Conservation (phyloP, 176 grass and related monocot species). For the Eragrostis curvula region DNA sequence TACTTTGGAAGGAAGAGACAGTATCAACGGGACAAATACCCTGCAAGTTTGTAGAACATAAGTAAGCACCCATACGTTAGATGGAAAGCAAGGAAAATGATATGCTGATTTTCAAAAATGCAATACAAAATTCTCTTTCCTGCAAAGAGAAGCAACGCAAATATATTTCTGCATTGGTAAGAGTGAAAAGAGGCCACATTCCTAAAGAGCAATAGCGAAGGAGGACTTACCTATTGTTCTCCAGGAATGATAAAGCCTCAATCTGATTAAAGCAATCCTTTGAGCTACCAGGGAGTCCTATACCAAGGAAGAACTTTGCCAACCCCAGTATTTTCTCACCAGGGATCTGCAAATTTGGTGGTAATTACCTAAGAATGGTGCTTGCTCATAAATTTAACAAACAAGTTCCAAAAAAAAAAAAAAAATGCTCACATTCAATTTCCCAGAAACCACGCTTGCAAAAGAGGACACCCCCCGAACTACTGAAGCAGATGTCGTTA, state of each 20-base stretch:
- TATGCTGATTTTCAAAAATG: not conserved
- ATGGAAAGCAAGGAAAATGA: slow-evolving; percentile 10
- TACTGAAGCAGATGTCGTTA: slow-evolving; percentile 88
- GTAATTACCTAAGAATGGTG: slow-evolving; percentile 25
- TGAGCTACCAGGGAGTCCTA: slow-evolving; percentile 80
- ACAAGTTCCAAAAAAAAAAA: not conserved
- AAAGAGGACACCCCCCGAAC: slow-evolving; percentile 75
- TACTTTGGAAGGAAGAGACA: slow-evolving; percentile 89
- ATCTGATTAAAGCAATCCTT: slow-evolving; percentile 94
- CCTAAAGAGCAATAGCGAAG: slow-evolving; percentile 1
- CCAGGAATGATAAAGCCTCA: slow-evolving; percentile 73
- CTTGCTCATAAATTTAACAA: slow-evolving; percentile 29
- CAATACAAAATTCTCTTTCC: not conserved
- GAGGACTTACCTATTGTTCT: slow-evolving; percentile 77
- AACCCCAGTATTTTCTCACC: slow-evolving; percentile 82
- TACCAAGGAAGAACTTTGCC: slow-evolving; percentile 91
- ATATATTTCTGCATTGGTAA: not conserved
- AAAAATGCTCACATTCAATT: slow-evolving; percentile 69
- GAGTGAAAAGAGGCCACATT: not conserved
- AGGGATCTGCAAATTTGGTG: slow-evolving; percentile 70
- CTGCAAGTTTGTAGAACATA: slow-evolving; percentile 55
- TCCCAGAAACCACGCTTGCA: slow-evolving; percentile 69
- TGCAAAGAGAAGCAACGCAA: slow-evolving; percentile 2
- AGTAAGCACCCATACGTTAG: slow-evolving; percentile 18
- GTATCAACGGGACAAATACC: slow-evolving; percentile 83